Conservation (phyloP, 1,139 yeast species). For the Saccharomyces pastorianus region DNA sequence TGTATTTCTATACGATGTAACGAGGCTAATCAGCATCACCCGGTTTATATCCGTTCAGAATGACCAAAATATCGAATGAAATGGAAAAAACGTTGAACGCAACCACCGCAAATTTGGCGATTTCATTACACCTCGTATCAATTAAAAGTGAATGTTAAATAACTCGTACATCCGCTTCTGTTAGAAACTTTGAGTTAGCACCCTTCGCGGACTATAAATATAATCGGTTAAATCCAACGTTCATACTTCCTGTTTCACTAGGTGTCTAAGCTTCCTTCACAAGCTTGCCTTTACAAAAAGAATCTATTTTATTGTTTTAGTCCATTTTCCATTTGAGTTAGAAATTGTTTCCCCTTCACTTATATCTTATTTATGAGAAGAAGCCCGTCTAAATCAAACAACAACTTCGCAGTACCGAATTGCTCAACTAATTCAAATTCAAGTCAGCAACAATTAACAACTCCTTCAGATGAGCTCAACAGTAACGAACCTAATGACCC, state of each 20-base stretch:
- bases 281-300: background rate
- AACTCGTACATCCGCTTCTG: background rate
- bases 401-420: slow-evolving; percentile 27
- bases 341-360: background rate
- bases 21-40: background rate
- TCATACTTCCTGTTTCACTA: background rate
- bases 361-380: slow-evolving; percentile 21
- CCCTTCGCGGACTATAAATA: background rate
- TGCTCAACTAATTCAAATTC: slow-evolving; percentile 33
- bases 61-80: background rate
- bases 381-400: slow-evolving; percentile 32
- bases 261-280: background rate
- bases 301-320: background rate
- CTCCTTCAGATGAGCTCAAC: slow-evolving; percentile 23
- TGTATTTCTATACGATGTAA: background rate
- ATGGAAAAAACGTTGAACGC: background rate
- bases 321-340: background rate
- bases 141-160: background rate
- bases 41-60: background rate
- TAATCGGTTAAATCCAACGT: background rate
- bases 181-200: background rate
- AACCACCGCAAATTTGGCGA: background rate
- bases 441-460: slow-evolving; percentile 33
- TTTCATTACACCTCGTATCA: background rate
- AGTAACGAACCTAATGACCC: slow-evolving; percentile 32